Percentiles rank a stretch among this genome's conserved stretches.
phyloP scores from a whole-genome alignment of 257 asterid species.

The Ophiorrhiza pumila region DNA sequence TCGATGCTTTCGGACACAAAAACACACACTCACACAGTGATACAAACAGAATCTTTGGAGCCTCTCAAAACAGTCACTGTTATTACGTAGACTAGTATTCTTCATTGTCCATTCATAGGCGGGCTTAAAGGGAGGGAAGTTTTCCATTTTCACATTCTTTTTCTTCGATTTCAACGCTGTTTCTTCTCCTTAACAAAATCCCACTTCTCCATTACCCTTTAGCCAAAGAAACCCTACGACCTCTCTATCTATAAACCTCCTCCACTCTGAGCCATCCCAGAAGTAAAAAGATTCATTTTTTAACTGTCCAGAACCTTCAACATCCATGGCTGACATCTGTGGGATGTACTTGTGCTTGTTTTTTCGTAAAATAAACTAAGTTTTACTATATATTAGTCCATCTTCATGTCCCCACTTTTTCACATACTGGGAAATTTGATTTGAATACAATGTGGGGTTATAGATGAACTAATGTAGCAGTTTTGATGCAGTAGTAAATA shows the following conservation, averaged over 20 bases:
- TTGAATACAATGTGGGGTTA: constrained; percentile 19
- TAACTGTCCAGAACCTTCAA: not conserved
- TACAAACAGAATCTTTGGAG: constrained; percentile 16
- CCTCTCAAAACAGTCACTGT: not conserved
- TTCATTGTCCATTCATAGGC: not conserved
- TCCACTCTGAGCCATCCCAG: not conserved
- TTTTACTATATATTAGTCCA: not conserved
- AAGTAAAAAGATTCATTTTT: not conserved
- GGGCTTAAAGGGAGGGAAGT: constrained; percentile 4
- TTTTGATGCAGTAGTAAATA: not conserved
- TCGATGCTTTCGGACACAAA: not conserved
- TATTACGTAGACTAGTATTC: not conserved
- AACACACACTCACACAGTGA: constrained; percentile 6
- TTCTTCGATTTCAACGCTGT: constrained; percentile 14
- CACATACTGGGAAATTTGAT: not conserved
- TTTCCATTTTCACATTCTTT: constrained; percentile 2
- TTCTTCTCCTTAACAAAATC: not conserved
- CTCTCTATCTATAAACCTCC: not conserved
- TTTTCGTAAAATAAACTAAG: not conserved
- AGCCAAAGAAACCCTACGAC: not conserved
- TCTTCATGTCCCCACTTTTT: not conserved
- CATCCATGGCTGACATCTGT: not conserved
- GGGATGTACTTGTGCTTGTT: not conserved
- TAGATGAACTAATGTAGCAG: constrained; percentile 16
- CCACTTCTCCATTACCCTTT: not conserved